Conservation (phyloP, 768 basidiomycete species). For the Tylopilus plumbeoviolaceoides region DNA sequence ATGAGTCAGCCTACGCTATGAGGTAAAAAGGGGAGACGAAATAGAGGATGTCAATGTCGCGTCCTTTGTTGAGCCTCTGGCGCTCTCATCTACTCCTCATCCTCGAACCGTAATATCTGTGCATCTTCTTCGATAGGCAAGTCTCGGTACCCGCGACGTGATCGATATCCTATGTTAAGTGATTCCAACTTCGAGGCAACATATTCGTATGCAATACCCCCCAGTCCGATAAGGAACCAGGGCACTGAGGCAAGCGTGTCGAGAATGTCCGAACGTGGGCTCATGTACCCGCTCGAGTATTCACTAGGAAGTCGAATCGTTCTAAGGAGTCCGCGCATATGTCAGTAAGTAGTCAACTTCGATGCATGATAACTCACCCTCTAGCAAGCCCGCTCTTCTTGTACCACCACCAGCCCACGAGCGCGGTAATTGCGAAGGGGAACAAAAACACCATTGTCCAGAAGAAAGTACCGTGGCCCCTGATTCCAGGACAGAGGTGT, state of each 20-base stretch:
- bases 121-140: slow-evolving; percentile 86
- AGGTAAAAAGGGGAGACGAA: neutral
- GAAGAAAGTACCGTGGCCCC: slow-evolving; percentile 70
- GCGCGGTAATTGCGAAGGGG: slow-evolving; percentile 72
- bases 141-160: slow-evolving; percentile 68
- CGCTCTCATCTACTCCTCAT: slow-evolving; percentile 49
- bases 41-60: neutral
- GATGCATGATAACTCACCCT: slow-evolving; percentile 52
- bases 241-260: slow-evolving; percentile 84
- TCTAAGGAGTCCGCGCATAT: slow-evolving; percentile 33
- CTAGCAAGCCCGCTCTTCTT: slow-evolving; percentile 63
- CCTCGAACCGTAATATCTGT: slow-evolving; percentile 80
- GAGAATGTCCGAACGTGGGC: slow-evolving; percentile 45
- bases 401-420: slow-evolving; percentile 82
- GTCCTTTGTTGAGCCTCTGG: neutral
- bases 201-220: slow-evolving; percentile 69
- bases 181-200: slow-evolving; percentile 46
- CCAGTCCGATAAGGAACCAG: slow-evolving; percentile 81
- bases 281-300: slow-evolving; percentile 28
- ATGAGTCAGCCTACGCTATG: neutral
- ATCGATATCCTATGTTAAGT: slow-evolving; percentile 35
- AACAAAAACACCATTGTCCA: slow-evolving; percentile 77
- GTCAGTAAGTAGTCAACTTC: slow-evolving; percentile 1
- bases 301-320: slow-evolving; percentile 73
- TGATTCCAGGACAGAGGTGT: slow-evolving; percentile 82